These are phyloP conservation scores for Aureobasidium sp. DNA, from an alignment of 2,329 filamentous ascomycete genomes.

Conservation along the genomic window DNA sequence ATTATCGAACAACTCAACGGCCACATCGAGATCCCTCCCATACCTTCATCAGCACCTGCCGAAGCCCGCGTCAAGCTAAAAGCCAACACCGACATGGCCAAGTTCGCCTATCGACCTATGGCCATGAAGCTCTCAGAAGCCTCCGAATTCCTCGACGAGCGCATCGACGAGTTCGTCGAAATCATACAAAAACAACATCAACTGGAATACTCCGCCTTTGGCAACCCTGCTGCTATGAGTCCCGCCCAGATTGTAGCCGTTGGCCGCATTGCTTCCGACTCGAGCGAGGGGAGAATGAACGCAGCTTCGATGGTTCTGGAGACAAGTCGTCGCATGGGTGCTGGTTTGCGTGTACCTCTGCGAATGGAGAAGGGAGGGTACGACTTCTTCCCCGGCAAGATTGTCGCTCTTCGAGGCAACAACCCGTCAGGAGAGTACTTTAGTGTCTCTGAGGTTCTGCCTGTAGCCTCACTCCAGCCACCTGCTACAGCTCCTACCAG, in stretches of 20 bases:
- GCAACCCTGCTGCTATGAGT: slow-evolving; percentile 86
- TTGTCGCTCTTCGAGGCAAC: slow-evolving; percentile 86
- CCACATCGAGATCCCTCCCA: slow-evolving; percentile 64
- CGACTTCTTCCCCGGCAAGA: slow-evolving; percentile 95
- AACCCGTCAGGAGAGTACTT: slow-evolving; percentile 91
- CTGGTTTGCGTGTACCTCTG: slow-evolving; percentile 82
- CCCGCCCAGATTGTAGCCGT: slow-evolving; percentile 91
- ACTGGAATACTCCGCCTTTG: slow-evolving; percentile 83
- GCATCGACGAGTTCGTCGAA: slow-evolving; percentile 90
- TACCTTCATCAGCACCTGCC: slow-evolving; percentile 74
- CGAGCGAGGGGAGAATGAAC: slow-evolving; percentile 87
- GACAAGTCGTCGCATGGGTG: slow-evolving; percentile 85
- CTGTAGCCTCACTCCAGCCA: slow-evolving; percentile 76
- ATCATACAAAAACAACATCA: slow-evolving; percentile 78
- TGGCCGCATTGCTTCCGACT: slow-evolving; percentile 91
- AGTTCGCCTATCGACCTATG: slow-evolving; percentile 91
- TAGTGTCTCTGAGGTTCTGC: slow-evolving; percentile 78
- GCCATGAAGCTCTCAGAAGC: slow-evolving; percentile 95
- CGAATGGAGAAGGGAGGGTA: slow-evolving; percentile 77
- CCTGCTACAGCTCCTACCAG: slow-evolving; percentile 74
- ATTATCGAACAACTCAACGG: slow-evolving; percentile 86
- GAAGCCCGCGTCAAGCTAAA: slow-evolving; percentile 87
- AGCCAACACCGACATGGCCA: slow-evolving; percentile 89
- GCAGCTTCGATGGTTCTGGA: slow-evolving; percentile 88
- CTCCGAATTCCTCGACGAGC: slow-evolving; percentile 93